Conservation (phyloP, 2,329 filamentous ascomycete species). For the Claviceps citrina region DNA sequence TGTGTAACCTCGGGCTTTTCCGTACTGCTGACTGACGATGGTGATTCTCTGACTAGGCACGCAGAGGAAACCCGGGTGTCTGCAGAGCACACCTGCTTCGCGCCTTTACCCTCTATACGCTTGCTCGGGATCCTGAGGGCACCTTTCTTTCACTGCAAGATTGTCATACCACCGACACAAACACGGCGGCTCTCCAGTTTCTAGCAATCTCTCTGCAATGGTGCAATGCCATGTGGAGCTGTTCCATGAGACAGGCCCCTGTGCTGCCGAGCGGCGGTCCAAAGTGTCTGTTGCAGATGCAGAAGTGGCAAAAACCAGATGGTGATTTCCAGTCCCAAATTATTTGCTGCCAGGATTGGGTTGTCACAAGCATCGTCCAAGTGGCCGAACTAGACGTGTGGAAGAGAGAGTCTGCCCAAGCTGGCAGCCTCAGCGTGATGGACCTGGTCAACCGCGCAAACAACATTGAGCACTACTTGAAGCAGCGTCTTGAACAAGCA, state of each 20-base stretch:
- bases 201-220: background rate
- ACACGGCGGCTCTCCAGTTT: background rate
- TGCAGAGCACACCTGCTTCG: background rate
- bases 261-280: background rate
- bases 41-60: background rate
- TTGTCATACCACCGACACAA: background rate
- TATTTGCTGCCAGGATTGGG: background rate
- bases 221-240: background rate
- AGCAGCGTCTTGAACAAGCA: background rate
- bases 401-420: background rate
- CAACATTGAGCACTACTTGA: background rate
- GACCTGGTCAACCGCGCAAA: background rate
- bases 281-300: background rate
- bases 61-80: background rate
- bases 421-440: background rate
- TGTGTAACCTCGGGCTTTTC: too few species aligned
- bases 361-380: background rate
- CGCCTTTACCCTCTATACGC: background rate
- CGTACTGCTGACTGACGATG: background rate
- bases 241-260: background rate
- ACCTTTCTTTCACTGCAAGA: background rate
- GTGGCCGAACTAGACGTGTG: background rate
- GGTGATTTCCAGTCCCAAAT: background rate
- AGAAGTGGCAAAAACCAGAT: background rate
- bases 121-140: background rate